Base-by-base conservation (phyloP, 2,329 filamentous ascomycete species). In the Sphaceloma murrayae region DNA sequence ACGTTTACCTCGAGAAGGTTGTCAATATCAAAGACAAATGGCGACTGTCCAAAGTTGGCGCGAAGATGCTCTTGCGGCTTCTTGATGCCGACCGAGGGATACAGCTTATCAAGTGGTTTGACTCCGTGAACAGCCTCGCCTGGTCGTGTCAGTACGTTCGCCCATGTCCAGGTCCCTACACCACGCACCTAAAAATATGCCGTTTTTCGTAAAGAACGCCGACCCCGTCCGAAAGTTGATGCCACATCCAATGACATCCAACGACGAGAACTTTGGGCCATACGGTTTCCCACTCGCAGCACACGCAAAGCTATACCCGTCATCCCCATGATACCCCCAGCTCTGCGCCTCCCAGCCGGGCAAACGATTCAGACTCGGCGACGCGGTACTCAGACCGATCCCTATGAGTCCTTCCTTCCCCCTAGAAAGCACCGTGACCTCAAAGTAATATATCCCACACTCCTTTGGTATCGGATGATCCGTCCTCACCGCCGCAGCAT, bases 391-490 rank as follows among this genome's bases (percentile, higher is more conserved):
- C 56, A 81, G 79, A 4, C 77, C 77, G 45, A 81, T 68, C 10
- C 73, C 76, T 50, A 73, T 69, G 52, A 67, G 57, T 29, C 67
- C 55, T 18, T 84, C 80, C 57, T 80, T 79, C 42, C 75, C 75
- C 55, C 79, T 77, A 5, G 77, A 75, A 40, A 80, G 60, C 36
- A 85, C 74, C 6, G 74, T 75, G 24, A 79, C 70, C 56, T 98
- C 91, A 58, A 79, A 98, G 61, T 98, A 98, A 62, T 94, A 98
- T 48, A 98, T 81, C 2, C 91, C 91, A 53, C 85, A 91, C 57
- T 94, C 82, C 26, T 78, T 73, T 3, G 91, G 87, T 78, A 96
- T 95, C 38, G 80, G 76, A 59, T 87, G 72, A 61, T 98, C 83
- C 19, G 88, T 77, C 46, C 91, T 78, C 47, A 94, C 78, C 9